Percentiles rank a stretch among this genome's conserved stretches.
Conservation (phyloP, 352 stramenopile genomes). For the Phytophthora chlamydospora region DNA sequence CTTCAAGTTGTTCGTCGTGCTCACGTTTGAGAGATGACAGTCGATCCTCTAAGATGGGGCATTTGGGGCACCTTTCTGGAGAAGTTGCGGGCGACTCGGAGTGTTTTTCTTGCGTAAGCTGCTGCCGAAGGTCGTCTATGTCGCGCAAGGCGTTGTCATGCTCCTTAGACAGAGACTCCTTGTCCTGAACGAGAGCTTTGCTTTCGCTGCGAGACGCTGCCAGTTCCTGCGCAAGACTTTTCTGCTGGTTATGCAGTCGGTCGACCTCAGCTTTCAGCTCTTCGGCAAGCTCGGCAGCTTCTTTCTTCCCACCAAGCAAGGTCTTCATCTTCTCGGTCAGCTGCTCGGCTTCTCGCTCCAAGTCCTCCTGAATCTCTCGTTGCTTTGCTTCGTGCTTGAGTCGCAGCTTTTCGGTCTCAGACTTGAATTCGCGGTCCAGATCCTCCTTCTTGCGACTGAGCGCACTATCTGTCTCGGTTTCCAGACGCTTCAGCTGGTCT, state of each 20-base stretch:
- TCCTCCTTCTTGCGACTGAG: slow-evolving; percentile 61
- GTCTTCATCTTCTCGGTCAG: slow-evolving; percentile 40
- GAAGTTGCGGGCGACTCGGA: slow-evolving; percentile 1
- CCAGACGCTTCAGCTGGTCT: slow-evolving; percentile 69
- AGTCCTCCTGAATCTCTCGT: slow-evolving; percentile 48
- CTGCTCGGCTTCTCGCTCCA: slow-evolving; percentile 43
- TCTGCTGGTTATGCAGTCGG: slow-evolving; percentile 22
- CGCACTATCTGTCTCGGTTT: slow-evolving; percentile 51
- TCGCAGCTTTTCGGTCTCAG: slow-evolving; percentile 48
- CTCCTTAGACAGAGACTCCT: slow-evolving; percentile 17
- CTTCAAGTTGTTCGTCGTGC: slow-evolving; percentile 12
- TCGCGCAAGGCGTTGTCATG: slow-evolving; percentile 5
- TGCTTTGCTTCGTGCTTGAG: slow-evolving; percentile 50
- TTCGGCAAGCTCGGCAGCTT: slow-evolving; percentile 14
- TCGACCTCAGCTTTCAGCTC: slow-evolving; percentile 43
- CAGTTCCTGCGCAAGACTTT: slow-evolving; percentile 29
- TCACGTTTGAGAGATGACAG: slow-evolving; percentile 22
- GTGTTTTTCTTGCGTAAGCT: slow-evolving; percentile 12
- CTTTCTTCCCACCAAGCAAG: slow-evolving; percentile 34
- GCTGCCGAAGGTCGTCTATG: slow-evolving; percentile 16
- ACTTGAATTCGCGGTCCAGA: slow-evolving; percentile 57
- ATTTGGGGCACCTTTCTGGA: slow-evolving; percentile 17
- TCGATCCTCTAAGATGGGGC: slow-evolving; percentile 11
- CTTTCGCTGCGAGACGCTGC: slow-evolving; percentile 22
- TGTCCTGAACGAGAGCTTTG: slow-evolving; percentile 16